Percentiles rank a stretch among this genome's conserved stretches.
phyloP scores from a whole-genome alignment of 805 yeast genomes.

The Starmera pachycereana region DNA sequence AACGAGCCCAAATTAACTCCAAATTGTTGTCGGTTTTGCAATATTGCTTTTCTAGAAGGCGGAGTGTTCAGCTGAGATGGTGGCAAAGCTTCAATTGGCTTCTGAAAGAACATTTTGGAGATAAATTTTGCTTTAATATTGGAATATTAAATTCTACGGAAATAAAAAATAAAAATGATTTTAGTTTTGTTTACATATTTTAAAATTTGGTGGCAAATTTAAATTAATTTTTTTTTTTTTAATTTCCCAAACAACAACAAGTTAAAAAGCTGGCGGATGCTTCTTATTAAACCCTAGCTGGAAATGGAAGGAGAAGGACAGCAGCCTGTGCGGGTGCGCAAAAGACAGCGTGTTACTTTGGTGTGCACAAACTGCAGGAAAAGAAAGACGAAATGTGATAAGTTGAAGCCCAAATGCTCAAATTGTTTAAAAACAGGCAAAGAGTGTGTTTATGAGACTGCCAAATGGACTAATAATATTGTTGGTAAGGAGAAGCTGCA shows the following conservation, averaged over 20 bases:
- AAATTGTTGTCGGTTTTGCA: conserved; percentile 49
- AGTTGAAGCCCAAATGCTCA: background rate
- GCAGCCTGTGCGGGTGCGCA: background rate
- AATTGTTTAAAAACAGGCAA: background rate
- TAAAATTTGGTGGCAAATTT: no score
- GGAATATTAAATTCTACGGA: no score
- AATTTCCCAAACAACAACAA: no score
- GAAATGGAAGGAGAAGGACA: no score
- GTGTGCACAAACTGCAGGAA: conserved; percentile 24
- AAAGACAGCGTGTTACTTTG: conserved; percentile 22
- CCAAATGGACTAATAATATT: background rate
- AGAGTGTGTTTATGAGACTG: background rate
- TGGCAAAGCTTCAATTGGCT: conserved; percentile 9
- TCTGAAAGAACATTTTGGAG: no score
- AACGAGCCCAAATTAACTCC: conserved; percentile 84
- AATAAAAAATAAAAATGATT: no score
- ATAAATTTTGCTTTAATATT: no score
- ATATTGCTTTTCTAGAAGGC: conserved; percentile 37
- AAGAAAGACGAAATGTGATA: conserved; percentile 15
- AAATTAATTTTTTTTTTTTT: no score
- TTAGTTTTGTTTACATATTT: no score
- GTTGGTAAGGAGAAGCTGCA: background rate
- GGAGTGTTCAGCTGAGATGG: conserved; percentile 19
- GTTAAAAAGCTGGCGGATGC: no score
- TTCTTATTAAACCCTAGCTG: no score